A percentile compares a stretch with the other conserved stretches of the same genome.
Evolutionary conservation across 257 asterid genomes (phyloP).

Genomic region (Nicotiana tomentosiformis): DNA sequence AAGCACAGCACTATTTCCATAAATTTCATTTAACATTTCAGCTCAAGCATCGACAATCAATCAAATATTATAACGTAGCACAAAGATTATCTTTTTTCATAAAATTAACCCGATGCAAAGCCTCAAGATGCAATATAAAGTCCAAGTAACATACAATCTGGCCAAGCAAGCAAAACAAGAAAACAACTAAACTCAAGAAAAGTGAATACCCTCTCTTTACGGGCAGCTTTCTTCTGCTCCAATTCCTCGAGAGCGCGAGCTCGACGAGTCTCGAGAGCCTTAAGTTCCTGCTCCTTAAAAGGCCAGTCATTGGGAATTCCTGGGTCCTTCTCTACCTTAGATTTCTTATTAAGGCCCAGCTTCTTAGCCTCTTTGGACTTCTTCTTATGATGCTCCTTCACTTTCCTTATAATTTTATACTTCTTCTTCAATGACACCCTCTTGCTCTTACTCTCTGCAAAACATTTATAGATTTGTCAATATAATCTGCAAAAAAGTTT

Average conservation of each 20-base stretch:
- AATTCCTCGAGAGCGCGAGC: constrained; percentile 61
- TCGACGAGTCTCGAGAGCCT: constrained; percentile 79
- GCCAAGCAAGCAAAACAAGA: background rate
- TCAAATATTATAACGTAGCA: background rate
- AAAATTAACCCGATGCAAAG: background rate
- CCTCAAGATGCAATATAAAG: background rate
- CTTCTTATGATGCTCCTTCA: constrained; percentile 91
- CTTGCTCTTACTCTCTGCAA: constrained; percentile 89
- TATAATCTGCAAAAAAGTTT: no score
- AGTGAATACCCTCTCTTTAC: constrained; percentile 73
- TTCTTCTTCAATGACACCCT: constrained; percentile 80
- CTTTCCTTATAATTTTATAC: constrained; percentile 69
- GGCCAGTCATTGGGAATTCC: constrained; percentile 97
- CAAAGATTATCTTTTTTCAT: background rate
- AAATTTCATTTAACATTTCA: background rate
- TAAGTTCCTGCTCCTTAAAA: constrained; percentile 90
- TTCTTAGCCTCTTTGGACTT: constrained; percentile 82
- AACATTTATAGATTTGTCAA: background rate
- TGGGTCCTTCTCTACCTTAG: constrained; percentile 78
- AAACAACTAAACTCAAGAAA: background rate
- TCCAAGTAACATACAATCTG: background rate
- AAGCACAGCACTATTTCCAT: background rate
- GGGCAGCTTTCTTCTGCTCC: constrained; percentile 87
- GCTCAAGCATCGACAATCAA: background rate
- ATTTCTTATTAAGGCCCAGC: constrained; percentile 46